Percentiles rank a stretch among this genome's conserved stretches.
These are phyloP conservation scores for Paramecium pentaurelia DNA, from an alignment of 73 alveolate genomes.

Conservation along the genomic window DNA sequence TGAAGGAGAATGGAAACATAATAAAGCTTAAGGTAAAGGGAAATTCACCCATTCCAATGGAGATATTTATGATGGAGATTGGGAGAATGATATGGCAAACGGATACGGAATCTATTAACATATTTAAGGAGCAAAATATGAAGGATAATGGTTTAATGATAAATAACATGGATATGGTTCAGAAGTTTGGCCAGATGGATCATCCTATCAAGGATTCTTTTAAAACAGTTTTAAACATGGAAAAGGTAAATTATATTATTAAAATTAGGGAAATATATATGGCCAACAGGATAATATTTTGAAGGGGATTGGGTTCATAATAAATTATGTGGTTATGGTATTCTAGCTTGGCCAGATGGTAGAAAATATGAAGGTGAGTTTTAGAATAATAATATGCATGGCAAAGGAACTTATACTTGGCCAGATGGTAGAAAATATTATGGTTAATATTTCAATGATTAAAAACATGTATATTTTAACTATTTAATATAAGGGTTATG, in stretches of 20 bases:
- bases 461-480: slow-evolving; percentile 43
- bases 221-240: slow-evolving; percentile 70
- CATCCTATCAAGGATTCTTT: slow-evolving; percentile 53
- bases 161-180: slow-evolving; percentile 61
- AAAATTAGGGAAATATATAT: slow-evolving; percentile 68
- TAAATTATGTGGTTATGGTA: not conserved
- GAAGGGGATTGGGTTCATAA: slow-evolving; percentile 81
- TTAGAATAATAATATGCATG: not conserved
- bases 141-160: slow-evolving; percentile 63
- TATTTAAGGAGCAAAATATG: slow-evolving; percentile 53
- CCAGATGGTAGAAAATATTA: slow-evolving; percentile 69
- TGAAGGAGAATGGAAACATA: slow-evolving; percentile 61
- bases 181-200: slow-evolving; percentile 74
- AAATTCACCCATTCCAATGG: slow-evolving; percentile 64
- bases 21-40: slow-evolving; percentile 70
- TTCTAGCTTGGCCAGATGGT: slow-evolving; percentile 1
- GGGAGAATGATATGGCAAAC: slow-evolving; percentile 67
- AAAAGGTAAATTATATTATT: slow-evolving; percentile 35
- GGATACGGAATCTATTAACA: slow-evolving; percentile 63
- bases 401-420: slow-evolving; percentile 59
- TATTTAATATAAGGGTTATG: slow-evolving; percentile 65
- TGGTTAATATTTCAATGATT: slow-evolving; percentile 50
- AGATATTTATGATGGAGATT: slow-evolving; percentile 62
- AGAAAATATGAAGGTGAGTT: slow-evolving; percentile 20
- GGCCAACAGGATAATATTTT: slow-evolving; percentile 79